Percentiles rank a stretch among this genome's conserved stretches.
phyloP scores from a whole-genome alignment of 805 yeast genomes.

The Saccharomycopsis oosterbeekiorum region DNA sequence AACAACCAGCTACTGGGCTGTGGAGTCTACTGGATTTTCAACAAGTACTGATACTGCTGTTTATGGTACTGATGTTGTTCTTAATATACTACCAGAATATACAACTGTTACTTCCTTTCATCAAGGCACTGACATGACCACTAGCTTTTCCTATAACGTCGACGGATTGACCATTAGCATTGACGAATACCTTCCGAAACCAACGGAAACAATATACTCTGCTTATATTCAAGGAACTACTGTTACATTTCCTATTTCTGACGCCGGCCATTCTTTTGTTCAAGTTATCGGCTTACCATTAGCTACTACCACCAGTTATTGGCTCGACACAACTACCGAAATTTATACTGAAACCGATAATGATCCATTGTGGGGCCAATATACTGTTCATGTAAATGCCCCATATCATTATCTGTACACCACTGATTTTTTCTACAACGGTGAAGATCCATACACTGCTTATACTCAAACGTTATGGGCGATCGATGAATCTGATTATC shows the following conservation, averaged over 20 bases:
- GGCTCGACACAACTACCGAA: background rate
- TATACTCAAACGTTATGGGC: background rate
- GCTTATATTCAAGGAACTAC: background rate
- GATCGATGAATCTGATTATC: background rate
- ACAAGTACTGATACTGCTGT: background rate
- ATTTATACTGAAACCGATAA: background rate
- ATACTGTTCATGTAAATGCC: background rate
- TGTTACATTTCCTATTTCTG: background rate
- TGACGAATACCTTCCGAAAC: background rate
- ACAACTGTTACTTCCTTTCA: background rate
- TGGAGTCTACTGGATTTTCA: background rate
- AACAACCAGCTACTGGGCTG: constrained; percentile 4
- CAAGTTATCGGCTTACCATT: background rate
- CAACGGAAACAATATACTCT: background rate
- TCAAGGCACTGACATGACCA: background rate
- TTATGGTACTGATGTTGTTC: background rate
- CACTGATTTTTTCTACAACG: background rate
- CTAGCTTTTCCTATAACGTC: background rate
- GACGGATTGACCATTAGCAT: background rate
- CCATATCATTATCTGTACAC: background rate
- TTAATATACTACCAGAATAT: background rate
- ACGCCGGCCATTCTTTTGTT: background rate
- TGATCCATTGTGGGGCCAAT: background rate
- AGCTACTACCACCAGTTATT: background rate
- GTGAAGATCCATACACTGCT: background rate